These are phyloP conservation scores for Somion occarium DNA, from an alignment of 1,284 basidiomycete genomes.

Conservation along the genomic window DNA sequence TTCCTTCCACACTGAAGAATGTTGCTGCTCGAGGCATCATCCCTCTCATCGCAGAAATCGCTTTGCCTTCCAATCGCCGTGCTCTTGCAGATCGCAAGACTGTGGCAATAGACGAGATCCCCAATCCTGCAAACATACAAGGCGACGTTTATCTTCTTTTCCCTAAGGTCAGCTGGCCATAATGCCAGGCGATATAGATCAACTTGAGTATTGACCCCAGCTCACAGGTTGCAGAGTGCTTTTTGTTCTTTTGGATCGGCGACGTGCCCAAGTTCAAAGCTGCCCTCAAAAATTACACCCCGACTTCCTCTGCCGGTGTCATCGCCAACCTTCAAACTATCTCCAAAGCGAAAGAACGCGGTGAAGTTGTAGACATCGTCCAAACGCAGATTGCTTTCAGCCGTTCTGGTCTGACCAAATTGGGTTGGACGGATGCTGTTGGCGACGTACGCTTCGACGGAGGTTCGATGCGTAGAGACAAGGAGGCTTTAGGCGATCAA, in stretches of 20 bases:
- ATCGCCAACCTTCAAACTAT: background rate
- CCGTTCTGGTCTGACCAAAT: background rate
- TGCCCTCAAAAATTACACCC: constrained; percentile 9
- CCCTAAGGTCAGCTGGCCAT: background rate
- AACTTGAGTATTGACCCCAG: background rate
- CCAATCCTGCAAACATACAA: background rate
- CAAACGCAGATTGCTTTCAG: constrained; percentile 17
- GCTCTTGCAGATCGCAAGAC: no score
- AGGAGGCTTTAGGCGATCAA: background rate
- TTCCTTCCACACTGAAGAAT: no score
- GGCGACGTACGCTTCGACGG: background rate
- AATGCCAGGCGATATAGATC: background rate
- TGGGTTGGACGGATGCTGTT: background rate
- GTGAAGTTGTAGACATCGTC: constrained; percentile 1
- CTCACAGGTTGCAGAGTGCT: constrained; percentile 10
- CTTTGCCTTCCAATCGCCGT: no score
- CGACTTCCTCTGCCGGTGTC: constrained; percentile 8
- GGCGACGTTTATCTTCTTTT: background rate
- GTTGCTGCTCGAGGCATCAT: no score
- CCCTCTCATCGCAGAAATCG: no score
- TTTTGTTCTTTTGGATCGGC: constrained; percentile 15
- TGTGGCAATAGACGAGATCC: background rate
- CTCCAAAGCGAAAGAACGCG: constrained; percentile 1
- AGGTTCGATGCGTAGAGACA: background rate
- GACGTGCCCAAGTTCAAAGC: constrained; percentile 9